Percentiles rank a stretch among this genome's conserved stretches.
Conservation (phyloP, 1,284 basidiomycete species). For the Cryptococcus neoformans region DNA sequence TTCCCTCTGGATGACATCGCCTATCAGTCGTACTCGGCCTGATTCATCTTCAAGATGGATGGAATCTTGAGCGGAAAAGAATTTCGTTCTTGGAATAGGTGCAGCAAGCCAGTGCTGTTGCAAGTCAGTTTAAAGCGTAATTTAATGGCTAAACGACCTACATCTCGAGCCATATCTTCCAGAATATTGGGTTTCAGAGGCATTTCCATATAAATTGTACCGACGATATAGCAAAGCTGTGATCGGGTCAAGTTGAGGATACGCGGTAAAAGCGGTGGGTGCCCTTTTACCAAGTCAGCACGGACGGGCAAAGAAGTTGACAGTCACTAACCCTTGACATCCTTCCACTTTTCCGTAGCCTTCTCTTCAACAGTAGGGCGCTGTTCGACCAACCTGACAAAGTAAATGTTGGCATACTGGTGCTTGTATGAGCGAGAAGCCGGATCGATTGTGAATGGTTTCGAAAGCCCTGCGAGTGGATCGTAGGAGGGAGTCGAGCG, state of each 20-base stretch:
- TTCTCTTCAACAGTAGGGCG: slow-evolving; percentile 61
- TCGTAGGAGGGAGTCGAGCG: slow-evolving; percentile 37
- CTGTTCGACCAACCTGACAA: slow-evolving; percentile 66
- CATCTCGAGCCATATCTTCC: slow-evolving; percentile 89
- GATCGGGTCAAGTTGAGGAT: slow-evolving; percentile 86
- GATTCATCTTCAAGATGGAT: slow-evolving; percentile 95
- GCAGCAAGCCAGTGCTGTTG: slow-evolving; percentile 81
- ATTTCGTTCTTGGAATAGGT: slow-evolving; percentile 69
- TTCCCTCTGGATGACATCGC: slow-evolving; percentile 54
- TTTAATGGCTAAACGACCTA: slow-evolving; percentile 49
- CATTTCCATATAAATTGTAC: slow-evolving; percentile 98
- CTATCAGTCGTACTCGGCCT: slow-evolving; percentile 84
- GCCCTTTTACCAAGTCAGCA: slow-evolving; percentile 51
- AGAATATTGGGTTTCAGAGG: slow-evolving; percentile 96
- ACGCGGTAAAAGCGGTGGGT: slow-evolving; percentile 69
- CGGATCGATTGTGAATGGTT: slow-evolving; percentile 46
- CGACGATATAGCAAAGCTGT: slow-evolving; percentile 83
- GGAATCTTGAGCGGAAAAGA: slow-evolving; percentile 71
- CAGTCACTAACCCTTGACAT: slow-evolving; percentile 55
- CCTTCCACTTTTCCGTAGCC: slow-evolving; percentile 65
- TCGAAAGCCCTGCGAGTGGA: slow-evolving; percentile 41
- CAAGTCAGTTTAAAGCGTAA: no score
- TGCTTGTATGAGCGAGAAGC: slow-evolving; percentile 57
- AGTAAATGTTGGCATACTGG: slow-evolving; percentile 94
- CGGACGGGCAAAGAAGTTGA: not conserved